phyloP scores from a whole-genome alignment of 2,329 filamentous ascomycete species.

The Pyrenochaeta sp. region DNA sequence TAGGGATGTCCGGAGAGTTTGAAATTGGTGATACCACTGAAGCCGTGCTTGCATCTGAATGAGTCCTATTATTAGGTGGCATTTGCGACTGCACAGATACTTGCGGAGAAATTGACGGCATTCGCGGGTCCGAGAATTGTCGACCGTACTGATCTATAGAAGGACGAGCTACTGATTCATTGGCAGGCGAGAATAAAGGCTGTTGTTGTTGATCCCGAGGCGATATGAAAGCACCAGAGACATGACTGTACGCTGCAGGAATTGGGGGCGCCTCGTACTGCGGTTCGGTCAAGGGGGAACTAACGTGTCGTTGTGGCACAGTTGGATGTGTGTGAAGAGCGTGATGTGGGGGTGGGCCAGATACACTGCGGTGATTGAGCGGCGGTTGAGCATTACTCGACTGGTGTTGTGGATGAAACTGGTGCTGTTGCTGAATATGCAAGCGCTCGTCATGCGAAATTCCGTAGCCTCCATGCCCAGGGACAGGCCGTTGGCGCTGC shows the following conservation, averaged over 20 bases:
- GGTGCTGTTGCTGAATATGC: conserved; percentile 21
- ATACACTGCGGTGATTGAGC: conserved; percentile 25
- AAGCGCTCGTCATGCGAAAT: conserved; percentile 11
- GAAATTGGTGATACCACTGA: conserved; percentile 44
- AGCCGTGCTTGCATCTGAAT: conserved; percentile 38
- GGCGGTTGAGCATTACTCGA: conserved; percentile 11
- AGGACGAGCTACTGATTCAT: conserved; percentile 9
- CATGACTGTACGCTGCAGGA: conserved; percentile 46
- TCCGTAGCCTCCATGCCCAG: not conserved
- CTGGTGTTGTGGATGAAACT: conserved; percentile 13
- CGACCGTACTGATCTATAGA: conserved; percentile 20
- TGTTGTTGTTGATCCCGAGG: conserved; percentile 26
- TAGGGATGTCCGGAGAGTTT: conserved; percentile 27
- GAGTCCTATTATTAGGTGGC: conserved; percentile 28
- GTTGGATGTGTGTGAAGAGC: conserved; percentile 15
- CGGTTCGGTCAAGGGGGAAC: conserved; percentile 34
- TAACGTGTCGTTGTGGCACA: conserved; percentile 28
- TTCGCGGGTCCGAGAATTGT: conserved; percentile 39
- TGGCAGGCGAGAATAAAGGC: conserved; percentile 19
- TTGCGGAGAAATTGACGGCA: conserved; percentile 44
- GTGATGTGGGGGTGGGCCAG: conserved; percentile 24
- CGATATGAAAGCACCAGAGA: conserved; percentile 41
- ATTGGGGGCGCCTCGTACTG: conserved; percentile 48
- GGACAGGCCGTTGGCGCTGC: conserved; percentile 7
- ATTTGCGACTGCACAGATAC: conserved; percentile 41